Conservation (phyloP, 176 grass and related monocot species). For the Oryza longistaminata region DNA sequence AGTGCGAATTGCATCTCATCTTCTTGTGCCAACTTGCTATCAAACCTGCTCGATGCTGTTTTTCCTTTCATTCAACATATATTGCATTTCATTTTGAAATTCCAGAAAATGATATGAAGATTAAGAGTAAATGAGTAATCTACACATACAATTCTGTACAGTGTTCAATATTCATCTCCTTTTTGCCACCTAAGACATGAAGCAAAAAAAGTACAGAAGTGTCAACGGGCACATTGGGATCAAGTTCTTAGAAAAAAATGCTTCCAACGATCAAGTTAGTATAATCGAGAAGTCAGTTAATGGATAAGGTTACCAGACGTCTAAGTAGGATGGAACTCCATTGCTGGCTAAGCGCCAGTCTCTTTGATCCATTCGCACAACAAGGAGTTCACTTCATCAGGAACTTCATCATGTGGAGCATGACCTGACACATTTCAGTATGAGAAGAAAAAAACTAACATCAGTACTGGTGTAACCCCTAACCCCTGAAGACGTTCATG, state of each 20-base stretch:
- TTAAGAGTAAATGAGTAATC: conserved; percentile 7
- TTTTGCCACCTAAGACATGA: background rate
- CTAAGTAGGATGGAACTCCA: conserved; percentile 43
- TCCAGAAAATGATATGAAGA: conserved; percentile 10
- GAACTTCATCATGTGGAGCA: conserved; percentile 87
- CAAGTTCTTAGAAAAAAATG: conserved; percentile 13
- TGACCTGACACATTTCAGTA: conserved; percentile 58
- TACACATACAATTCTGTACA: background rate
- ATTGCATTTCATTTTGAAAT: background rate
- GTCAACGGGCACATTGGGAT: background rate
- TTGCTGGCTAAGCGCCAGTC: conserved; percentile 38
- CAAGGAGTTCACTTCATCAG: conserved; percentile 70
- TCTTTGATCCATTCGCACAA: conserved; percentile 63
- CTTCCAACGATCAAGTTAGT: background rate
- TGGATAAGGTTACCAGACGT: background rate
- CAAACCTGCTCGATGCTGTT: conserved; percentile 1
- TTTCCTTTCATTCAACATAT: background rate
- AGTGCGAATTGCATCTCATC: conserved; percentile 17
- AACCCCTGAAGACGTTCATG: background rate
- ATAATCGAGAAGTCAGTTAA: conserved; percentile 7
- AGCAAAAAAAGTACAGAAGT: background rate
- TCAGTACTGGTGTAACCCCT: background rate
- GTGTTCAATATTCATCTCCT: background rate
- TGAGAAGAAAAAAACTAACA: background rate
- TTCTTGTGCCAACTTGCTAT: conserved; percentile 19